Evolutionary conservation across 768 basidiomycete genomes (phyloP).

Genomic region (Pisolithus orientalis): DNA sequence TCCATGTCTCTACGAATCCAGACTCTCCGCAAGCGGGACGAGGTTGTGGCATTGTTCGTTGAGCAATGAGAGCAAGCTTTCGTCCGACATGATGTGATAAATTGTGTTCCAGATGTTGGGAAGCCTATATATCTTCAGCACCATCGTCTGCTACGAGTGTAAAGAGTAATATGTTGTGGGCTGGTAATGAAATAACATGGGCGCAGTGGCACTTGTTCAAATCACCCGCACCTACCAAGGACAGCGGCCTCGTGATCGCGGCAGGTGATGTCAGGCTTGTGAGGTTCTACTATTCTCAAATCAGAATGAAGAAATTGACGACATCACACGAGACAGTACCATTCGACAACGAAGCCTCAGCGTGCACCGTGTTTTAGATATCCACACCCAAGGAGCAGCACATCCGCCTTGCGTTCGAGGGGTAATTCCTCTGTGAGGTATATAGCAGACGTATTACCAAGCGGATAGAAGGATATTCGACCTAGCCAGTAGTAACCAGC

Average conservation of each 20-base stretch:
- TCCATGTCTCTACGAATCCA: constrained; percentile 20
- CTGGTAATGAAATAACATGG: constrained; percentile 1
- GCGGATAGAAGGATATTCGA: constrained; percentile 43
- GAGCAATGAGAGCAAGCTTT: constrained; percentile 18
- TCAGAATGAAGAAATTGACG: neutral
- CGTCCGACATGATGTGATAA: constrained; percentile 24
- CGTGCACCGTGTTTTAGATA: constrained; percentile 40
- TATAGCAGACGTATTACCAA: constrained; percentile 47
- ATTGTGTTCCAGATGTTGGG: constrained; percentile 26
- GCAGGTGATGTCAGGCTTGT: constrained; percentile 23
- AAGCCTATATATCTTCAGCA: constrained; percentile 8
- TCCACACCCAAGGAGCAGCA: constrained; percentile 49
- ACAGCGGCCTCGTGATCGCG: constrained; percentile 26
- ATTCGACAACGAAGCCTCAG: neutral
- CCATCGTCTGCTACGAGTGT: constrained; percentile 21
- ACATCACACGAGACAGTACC: neutral
- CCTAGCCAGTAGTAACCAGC: constrained; percentile 29
- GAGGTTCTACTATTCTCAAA: constrained; percentile 10
- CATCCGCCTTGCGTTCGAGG: constrained; percentile 35
- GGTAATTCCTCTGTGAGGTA: constrained; percentile 37
- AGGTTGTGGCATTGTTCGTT: constrained; percentile 24
- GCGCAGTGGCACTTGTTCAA: neutral
- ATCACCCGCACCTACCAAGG: constrained; percentile 15
- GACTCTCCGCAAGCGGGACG: constrained; percentile 6
- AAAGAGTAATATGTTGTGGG: constrained; percentile 25